A percentile compares a stretch with the other conserved stretches of the same genome.
These are phyloP conservation scores for Colletotrichum abscissum DNA, from an alignment of 2,329 filamentous ascomycete species.

Conservation along the genomic window DNA sequence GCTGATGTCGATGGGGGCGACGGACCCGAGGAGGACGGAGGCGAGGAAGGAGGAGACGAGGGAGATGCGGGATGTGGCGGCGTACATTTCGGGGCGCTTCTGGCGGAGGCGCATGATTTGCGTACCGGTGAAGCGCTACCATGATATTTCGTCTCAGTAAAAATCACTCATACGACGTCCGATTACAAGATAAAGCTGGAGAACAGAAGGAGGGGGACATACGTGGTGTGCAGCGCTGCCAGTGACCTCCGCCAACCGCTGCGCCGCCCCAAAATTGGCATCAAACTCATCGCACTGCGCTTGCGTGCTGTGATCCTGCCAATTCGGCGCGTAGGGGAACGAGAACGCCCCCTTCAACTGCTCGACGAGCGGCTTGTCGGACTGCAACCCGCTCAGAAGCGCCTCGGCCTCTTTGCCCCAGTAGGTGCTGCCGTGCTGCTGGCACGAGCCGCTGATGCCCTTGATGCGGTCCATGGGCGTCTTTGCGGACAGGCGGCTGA, in stretches of 20 bases:
- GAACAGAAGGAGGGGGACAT: constrained; percentile 47
- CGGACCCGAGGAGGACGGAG: constrained; percentile 84
- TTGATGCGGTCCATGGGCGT: constrained; percentile 76
- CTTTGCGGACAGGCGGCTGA: constrained; percentile 76
- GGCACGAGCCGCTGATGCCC: constrained; percentile 90
- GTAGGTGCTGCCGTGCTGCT: constrained; percentile 98
- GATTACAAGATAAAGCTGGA: not conserved
- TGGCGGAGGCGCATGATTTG: constrained; percentile 91
- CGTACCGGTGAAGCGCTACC: constrained; percentile 91
- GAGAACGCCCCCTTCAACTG: constrained; percentile 82
- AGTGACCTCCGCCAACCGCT: constrained; percentile 80
- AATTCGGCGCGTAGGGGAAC: constrained; percentile 91
- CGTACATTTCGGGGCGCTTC: constrained; percentile 84
- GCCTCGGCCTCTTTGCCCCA: constrained; percentile 80
- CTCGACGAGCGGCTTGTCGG: constrained; percentile 71
- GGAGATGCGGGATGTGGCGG: constrained; percentile 84
- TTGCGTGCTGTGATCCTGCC: constrained; percentile 98
- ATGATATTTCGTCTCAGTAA: constrained; percentile 14
- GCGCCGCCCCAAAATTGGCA: constrained; percentile 71
- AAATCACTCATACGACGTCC: not conserved
- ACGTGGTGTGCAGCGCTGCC: constrained; percentile 96
- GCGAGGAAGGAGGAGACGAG: constrained; percentile 96
- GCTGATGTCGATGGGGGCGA: constrained; percentile 92
- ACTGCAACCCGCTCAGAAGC: constrained; percentile 70
- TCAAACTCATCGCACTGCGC: constrained; percentile 92